Evolutionary conservation across 2,329 filamentous ascomycete species (phyloP).

Genomic region (Coniochaeta ligniaria): DNA sequence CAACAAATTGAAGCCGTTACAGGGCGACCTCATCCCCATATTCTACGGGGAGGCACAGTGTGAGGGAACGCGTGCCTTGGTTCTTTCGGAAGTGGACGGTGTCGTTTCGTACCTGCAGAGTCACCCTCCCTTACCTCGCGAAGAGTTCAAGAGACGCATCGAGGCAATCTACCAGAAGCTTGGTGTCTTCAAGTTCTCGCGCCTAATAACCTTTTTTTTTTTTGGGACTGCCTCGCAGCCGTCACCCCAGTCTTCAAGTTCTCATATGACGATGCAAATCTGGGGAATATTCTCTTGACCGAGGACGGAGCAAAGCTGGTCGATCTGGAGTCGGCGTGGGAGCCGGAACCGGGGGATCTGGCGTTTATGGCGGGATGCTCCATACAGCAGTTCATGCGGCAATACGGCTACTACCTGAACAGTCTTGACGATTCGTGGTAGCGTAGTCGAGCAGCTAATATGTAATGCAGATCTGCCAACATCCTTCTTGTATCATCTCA

Average conservation of each 20-base stretch:
- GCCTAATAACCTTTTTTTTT: too few relatives aligned
- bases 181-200: neutral
- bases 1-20: constrained; percentile 11
- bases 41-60: constrained; percentile 13
- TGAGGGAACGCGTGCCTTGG: constrained; percentile 11
- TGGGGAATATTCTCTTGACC: neutral
- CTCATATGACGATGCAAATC: neutral
- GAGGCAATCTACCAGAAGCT: neutral
- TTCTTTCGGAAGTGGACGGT: constrained; percentile 14
- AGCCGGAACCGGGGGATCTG: neutral
- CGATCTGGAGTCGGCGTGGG: neutral
- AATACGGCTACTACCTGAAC: neutral
- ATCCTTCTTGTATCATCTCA: neutral
- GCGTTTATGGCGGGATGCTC: neutral
- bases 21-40: constrained; percentile 15
- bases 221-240: too few relatives aligned
- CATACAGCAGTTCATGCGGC: neutral
- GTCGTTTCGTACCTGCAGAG: neutral
- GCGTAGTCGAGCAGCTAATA: neutral
- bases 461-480: neutral
- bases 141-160: neutral
- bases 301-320: neutral
- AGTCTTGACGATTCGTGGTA: neutral
- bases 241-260: neutral
- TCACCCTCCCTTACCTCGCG: neutral